Evolutionary conservation across 169 alveolate species (phyloP), one percentile per base, ranked within the genome.

Genomic region (Haemoproteus tartakovskyi): DNA sequence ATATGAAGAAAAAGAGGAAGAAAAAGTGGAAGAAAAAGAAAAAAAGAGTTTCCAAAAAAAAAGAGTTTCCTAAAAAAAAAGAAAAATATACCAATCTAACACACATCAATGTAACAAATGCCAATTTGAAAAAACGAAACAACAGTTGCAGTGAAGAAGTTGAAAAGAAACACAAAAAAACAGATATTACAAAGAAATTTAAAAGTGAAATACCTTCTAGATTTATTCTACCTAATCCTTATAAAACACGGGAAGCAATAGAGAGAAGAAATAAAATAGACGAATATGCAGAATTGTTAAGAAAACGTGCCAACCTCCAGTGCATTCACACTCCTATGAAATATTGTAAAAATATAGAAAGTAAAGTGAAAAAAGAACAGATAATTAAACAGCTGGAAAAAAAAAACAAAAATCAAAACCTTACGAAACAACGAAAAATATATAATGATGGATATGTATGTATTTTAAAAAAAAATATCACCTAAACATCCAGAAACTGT

Each of bases 361-460:
- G 60, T 16, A 50, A 50, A 50, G 60, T 50, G 22, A 50, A 50
- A 50, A 50, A 40, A 40, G 27, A 50, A 50, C 4, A 50, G 22
- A 6, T 50, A 24, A 50, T 50, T 50, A 40, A 50, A 19, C 18
- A 50, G 22, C 11, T 40, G 60, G 60, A 50, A 40, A 50, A 33
- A 50, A 50, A 33, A 29, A 24, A 40, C 22, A 45, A 45, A 45
- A 16, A 45, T 16, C 6, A 45, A 1, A 45, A 45, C 54, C 1
- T 16, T 16, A 16, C 22, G 2, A 45, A 3, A 45, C 1, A 45
- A 6, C 11, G 16, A 45, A 45, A 1, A 16, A 45, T n/a, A n/a
- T n/a, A n/a, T n/a, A n/a, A n/a, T n/a, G n/a, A n/a, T n/a, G n/a
- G n/a, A n/a, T n/a, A n/a, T n/a, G n/a, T n/a, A n/a, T n/a, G n/a